Base-by-base conservation (phyloP, 2,329 filamentous ascomycete genomes). In the Ophiostoma ulmi region DNA sequence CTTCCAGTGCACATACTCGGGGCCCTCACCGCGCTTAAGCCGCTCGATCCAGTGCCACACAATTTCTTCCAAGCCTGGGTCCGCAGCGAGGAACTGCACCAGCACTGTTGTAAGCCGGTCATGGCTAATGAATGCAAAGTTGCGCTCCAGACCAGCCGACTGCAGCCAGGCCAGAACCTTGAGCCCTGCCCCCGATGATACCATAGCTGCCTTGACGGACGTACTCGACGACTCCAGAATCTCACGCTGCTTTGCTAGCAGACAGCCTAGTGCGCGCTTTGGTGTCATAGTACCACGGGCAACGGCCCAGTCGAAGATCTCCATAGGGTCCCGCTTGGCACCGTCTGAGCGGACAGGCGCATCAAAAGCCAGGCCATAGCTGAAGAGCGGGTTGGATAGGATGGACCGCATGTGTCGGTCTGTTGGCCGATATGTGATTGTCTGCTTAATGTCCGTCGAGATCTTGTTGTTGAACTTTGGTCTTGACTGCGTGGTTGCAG, bases 341-440 rank as follows among this genome's bases (percentile, higher is more conserved):
- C 26, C 69, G 65, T 68, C 68, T 61, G 36, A 36, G 69, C 66
- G 48, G 72, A 26, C 67, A 64, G 71, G 73, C 35, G 77, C 76
- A 38, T 69, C 69, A 38, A 77, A 75, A 70, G 79, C 78, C 73
- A 78, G 78, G 69, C 76, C 72, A 65, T 79, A 76, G 69, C 78
- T 78, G 77, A 88, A 87, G 22, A 88, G 78, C 0, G 86, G 86
- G 72, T 87, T 88, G 68, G 83, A 81, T 17, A 88, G 82, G 70
- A 88, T 85, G 44, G 84, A 81, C 71, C 82, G 83, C n/a, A 88
- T 76, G 77, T 88, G 86, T 20, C 80, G 81, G 72, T 82, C 85
- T 73, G 78, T 83, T 5, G 81, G 80, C 6, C 77, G 80, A 68
- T 78, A 67, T 77, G 80, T 68, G 78, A 67, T 31, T 26, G 61